Evolutionary conservation across 345 rosid genomes (phyloP).

Genomic region (Rhodamnia argentea): DNA sequence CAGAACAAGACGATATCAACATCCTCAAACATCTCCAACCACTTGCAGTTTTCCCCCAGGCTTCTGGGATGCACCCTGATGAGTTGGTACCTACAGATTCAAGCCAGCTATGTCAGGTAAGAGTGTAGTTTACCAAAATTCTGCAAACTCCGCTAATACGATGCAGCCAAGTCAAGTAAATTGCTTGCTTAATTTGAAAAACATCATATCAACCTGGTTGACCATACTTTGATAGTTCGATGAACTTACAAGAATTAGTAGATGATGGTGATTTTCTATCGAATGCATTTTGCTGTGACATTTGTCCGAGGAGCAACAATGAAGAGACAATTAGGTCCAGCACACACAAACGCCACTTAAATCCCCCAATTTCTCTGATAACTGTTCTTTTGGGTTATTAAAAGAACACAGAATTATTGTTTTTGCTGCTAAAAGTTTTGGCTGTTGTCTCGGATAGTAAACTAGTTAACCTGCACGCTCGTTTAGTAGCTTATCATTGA

Average conservation of each 20-base stretch:
- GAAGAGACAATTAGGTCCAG: neutral
- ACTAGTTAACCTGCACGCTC: neutral
- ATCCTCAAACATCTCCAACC: conserved; percentile 83
- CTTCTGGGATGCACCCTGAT: conserved; percentile 60
- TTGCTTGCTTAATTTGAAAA: neutral
- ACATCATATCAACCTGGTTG: neutral
- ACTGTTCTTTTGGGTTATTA: neutral
- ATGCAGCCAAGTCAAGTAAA: neutral
- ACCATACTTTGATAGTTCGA: neutral
- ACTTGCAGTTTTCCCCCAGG: conserved; percentile 72
- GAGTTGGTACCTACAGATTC: conserved; percentile 59
- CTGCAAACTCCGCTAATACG: neutral
- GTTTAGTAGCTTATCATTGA: neutral
- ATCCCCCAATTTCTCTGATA: neutral
- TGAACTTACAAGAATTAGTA: neutral
- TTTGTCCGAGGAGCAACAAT: neutral
- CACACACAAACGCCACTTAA: neutral
- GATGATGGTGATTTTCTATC: neutral
- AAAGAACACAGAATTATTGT: neutral
- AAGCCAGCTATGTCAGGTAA: neutral
- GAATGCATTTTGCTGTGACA: neutral
- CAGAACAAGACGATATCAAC: conserved; percentile 59
- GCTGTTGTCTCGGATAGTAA: neutral
- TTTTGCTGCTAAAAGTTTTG: neutral
- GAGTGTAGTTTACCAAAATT: neutral